Base-by-base conservation (phyloP, 768 basidiomycete species). In the Tulasnella sp. region DNA sequence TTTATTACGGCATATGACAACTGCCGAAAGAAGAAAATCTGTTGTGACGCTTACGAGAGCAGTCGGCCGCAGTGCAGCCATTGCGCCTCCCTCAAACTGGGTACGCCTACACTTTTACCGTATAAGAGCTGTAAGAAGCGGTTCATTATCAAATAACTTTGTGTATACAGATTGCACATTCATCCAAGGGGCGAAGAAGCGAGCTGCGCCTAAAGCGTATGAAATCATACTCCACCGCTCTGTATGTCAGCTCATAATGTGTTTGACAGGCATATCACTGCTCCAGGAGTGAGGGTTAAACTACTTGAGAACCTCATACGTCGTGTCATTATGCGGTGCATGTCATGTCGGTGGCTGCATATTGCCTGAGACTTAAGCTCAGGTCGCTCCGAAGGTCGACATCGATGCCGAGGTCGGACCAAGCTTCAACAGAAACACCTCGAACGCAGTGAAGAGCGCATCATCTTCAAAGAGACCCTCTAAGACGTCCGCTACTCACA, bases 21-120 rank as follows among this genome's bases (percentile, higher is more conserved):
- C 0, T 92, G 89, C 67, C 75, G 89, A 42, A 75, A 86, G 59
- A 91, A 90, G 76, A 92, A 92, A 60, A 64, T 66, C 72, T 82
- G 87, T 84, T 11, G 19, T 27, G 52, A 51, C 25, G 62, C 54
- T 31, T 46, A 51, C 42, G 31, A 25, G 22, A 45, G n/a, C n/a
- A 41, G 15, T 34, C 45, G 42, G 48, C 15, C 34, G 15, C 31
- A 34, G 17, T 54, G 27, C 63, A 63, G 54, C 54, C 64, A 58
- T 49, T 58, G 31, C 45, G 21, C 44, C 24, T 49, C 46, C 48
- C 43, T 64, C 24, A 60, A 83, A 84, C 87, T 69, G 76, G 84
- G 70, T 87, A 50, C 25, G 29, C 54, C 34, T 27, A 17, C 54
- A 4, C 42, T 12, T 49, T 46, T 57, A 29, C 17, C 2, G 34